A percentile compares a stretch with the other conserved stretches of the same genome.
phyloP scores from a whole-genome alignment of 2,329 filamentous ascomycete species.

The Chaetomiaceae sp. region DNA sequence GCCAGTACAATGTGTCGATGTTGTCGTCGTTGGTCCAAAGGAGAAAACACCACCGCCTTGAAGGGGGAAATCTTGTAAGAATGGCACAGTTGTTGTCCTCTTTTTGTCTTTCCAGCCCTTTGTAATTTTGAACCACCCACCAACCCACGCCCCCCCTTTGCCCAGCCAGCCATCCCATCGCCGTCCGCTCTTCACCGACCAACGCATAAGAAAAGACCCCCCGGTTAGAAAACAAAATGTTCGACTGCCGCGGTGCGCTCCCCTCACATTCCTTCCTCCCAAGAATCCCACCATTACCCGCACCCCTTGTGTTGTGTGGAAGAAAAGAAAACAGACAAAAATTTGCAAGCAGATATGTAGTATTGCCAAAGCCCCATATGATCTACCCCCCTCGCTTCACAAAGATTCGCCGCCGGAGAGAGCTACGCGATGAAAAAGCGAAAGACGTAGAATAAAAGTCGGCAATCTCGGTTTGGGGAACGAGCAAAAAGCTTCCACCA shows the following conservation, averaged over 20 bases:
- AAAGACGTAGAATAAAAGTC: not conserved
- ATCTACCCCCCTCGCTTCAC: constrained; percentile 33
- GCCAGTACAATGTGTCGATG: constrained; percentile 17
- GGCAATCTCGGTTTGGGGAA: constrained; percentile 2
- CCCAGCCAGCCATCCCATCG: constrained; percentile 21
- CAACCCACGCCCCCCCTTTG: too few relatives aligned
- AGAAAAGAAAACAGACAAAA: constrained; percentile 34
- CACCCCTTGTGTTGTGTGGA: constrained; percentile 27
- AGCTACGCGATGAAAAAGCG: constrained; percentile 22
- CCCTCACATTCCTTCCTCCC: too few relatives aligned
- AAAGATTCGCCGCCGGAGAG: constrained; percentile 32
- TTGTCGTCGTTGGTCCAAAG: constrained; percentile 24
- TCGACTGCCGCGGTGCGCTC: constrained; percentile 26
- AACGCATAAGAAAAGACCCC: too few relatives aligned
- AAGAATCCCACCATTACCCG: constrained; percentile 33
- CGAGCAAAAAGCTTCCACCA: constrained; percentile 1
- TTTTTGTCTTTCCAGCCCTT: constrained; percentile 39
- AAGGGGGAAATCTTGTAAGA: constrained; percentile 27
- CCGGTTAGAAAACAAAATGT: constrained; percentile 13
- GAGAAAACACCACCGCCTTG: constrained; percentile 27
- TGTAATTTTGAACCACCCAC: constrained; percentile 34
- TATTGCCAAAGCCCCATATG: constrained; percentile 39
- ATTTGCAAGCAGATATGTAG: constrained; percentile 27
- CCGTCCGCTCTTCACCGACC: constrained; percentile 29
- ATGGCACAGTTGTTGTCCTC: constrained; percentile 21